Conservation (phyloP, 176 grass and related monocot species). For the Oropetium thomaeum region DNA sequence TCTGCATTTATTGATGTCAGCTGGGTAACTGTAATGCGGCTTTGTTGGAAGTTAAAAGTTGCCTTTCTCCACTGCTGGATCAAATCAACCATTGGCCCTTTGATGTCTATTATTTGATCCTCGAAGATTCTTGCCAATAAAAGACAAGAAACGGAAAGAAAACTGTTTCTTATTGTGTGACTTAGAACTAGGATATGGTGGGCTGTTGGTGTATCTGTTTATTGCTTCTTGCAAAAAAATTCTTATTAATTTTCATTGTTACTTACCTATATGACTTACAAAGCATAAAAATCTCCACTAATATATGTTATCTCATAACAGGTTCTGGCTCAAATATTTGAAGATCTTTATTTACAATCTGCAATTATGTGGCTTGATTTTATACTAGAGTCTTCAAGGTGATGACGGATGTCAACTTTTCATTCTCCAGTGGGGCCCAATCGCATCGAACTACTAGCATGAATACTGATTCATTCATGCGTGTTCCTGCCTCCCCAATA, state of each 20-base stretch:
- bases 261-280: constrained; percentile 1
- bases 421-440: constrained; percentile 63
- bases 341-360: constrained; percentile 13
- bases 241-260: background rate
- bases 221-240: background rate
- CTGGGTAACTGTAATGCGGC: background rate
- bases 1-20: background rate
- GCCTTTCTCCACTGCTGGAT: background rate
- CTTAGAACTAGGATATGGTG: background rate
- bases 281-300: constrained; percentile 10
- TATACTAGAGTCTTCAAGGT: constrained; percentile 25
- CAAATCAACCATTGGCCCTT: background rate
- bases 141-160: background rate
- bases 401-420: constrained; percentile 68
- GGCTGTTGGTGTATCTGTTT: background rate
- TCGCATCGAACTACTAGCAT: constrained; percentile 75
- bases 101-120: constrained; percentile 8
- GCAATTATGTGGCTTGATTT: constrained; percentile 13
- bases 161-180: background rate
- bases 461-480: constrained; percentile 84
- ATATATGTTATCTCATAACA: background rate
- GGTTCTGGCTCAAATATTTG: constrained; percentile 4
- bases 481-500: constrained; percentile 85
- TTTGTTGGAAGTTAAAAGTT: background rate
- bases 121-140: background rate